Evolutionary conservation across 148 eudicot species (phyloP), one percentile per base, ranked within the genome.

Genomic region (Amaranthus cruentus): DNA sequence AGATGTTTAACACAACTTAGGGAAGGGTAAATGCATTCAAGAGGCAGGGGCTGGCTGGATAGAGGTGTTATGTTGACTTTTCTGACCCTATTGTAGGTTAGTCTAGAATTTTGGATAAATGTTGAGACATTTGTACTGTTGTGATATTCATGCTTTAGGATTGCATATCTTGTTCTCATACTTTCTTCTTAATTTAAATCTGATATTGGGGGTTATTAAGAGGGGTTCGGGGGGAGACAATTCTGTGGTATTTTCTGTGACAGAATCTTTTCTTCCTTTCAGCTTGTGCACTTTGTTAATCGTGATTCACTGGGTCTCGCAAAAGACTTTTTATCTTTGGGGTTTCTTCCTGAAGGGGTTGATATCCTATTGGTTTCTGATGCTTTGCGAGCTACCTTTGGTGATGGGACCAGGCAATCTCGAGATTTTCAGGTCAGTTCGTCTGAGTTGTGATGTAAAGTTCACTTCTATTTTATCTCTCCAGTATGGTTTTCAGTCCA

Each of bases 231-330:
- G 2, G 38, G 63, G 44, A 18, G 7, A 44, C 21, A 54, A 44
- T 55, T 6, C 1, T 51, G 4, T 69, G 48, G 8, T 55, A 15
- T 61, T 62, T 62, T 74, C n/a, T 42, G 44, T 66, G 69, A 75
- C 59, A 38, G 47, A 18, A 38, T 2, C 2, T 60, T 21, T 67
- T 53, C 72, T 15, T 74, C 77, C 11, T 79, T 86, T 77, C 93
- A 95, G 98, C 91, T 95, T 77, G 98, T 95, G 86, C 98, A 95
- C 89, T 95, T 95, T 75, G 98, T 95, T 50, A 95, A 95, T 75
- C 98, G 97, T 69, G 98, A 95, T 75, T 92, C 98, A 72, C 71
- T 88, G 82, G 91, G 98, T 61, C 85, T 95, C 79, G 98, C 98
- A 72, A 91, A 91, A 83, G 98, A 95, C 75, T 95, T 90, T 76